Evolutionary conservation across 768 basidiomycete species (phyloP).

Genomic region (Exidia glandulosa): DNA sequence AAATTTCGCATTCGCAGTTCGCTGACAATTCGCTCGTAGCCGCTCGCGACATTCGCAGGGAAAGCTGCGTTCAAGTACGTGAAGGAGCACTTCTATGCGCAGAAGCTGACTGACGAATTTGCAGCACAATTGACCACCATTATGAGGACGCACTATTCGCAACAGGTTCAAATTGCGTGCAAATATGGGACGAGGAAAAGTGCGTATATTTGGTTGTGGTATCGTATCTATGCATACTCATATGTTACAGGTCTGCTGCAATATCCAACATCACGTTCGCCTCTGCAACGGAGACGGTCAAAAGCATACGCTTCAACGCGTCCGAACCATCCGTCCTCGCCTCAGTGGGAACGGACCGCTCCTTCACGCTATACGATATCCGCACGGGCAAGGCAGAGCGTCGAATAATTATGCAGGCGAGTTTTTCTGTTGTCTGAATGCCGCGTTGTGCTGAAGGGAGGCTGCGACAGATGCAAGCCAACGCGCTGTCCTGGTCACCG

Average conservation of each 20-base stretch:
- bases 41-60: constrained; percentile 68
- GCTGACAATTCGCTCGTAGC: constrained; percentile 20
- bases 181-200: constrained; percentile 98
- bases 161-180: constrained; percentile 85
- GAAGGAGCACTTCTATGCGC: neutral
- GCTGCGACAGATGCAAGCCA: constrained; percentile 70
- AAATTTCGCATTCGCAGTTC: constrained; percentile 8
- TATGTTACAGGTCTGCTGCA: constrained; percentile 55
- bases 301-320: constrained; percentile 82
- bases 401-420: constrained; percentile 78
- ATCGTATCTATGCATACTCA: neutral
- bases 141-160: constrained; percentile 82
- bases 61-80: constrained; percentile 87
- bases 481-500: constrained; percentile 90
- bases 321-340: constrained; percentile 93
- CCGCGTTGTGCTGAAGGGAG: neutral
- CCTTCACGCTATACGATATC: constrained; percentile 93
- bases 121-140: constrained; percentile 89
- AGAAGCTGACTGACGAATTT: constrained; percentile 1
- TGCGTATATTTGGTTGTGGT: constrained; percentile 22
- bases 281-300: constrained; percentile 79
- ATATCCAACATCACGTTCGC: constrained; percentile 82
- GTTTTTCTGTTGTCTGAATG: constrained; percentile 7
- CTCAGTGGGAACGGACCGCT: constrained; percentile 87
- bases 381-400: constrained; percentile 94